phyloP scores from a whole-genome alignment of 495 filamentous ascomycete genomes.

The Oidiodendron maius region DNA sequence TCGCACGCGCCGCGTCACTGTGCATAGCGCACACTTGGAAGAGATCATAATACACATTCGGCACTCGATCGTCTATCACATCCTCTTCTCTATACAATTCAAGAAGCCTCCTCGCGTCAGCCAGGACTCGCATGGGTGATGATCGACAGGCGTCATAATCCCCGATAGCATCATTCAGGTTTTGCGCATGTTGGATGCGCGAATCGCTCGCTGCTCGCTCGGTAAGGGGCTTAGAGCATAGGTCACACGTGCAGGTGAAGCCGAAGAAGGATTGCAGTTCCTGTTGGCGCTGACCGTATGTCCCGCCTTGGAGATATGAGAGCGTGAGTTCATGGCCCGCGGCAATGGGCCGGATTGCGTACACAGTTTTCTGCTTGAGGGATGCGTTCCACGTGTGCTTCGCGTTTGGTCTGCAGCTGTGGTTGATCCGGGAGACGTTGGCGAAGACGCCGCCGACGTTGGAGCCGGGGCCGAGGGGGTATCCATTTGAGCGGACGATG shows the following conservation, averaged over 20 bases:
- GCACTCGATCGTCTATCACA: conserved; percentile 21
- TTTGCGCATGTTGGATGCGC: conserved; percentile 24
- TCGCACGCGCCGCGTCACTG: conserved; percentile 37
- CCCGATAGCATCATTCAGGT: conserved; percentile 29
- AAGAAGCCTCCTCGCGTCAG: conserved; percentile 22
- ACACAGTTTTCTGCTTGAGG: conserved; percentile 27
- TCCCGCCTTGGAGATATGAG: conserved; percentile 28
- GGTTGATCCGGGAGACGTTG: conserved; percentile 33
- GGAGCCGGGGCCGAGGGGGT: conserved; percentile 27
- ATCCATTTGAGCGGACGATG: conserved; percentile 35
- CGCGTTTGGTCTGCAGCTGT: conserved; percentile 38
- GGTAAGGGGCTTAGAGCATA: conserved; percentile 26
- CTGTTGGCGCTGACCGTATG: conserved; percentile 18
- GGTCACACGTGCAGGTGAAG: conserved; percentile 33
- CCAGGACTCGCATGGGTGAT: conserved; percentile 24
- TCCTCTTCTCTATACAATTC: conserved; percentile 28
- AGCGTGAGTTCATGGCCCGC: conserved; percentile 37
- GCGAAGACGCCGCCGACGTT: conserved; percentile 29
- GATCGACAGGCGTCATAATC: conserved; percentile 16
- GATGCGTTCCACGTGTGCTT: conserved; percentile 34
- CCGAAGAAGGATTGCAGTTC: conserved; percentile 30
- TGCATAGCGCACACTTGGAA: conserved; percentile 40
- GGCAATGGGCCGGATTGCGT: conserved; percentile 32
- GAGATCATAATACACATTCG: conserved; percentile 35
- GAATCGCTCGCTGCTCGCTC: conserved; percentile 27